Conservation (phyloP, 2,329 filamentous ascomycete species). For the Colletotrichum caudatum region DNA sequence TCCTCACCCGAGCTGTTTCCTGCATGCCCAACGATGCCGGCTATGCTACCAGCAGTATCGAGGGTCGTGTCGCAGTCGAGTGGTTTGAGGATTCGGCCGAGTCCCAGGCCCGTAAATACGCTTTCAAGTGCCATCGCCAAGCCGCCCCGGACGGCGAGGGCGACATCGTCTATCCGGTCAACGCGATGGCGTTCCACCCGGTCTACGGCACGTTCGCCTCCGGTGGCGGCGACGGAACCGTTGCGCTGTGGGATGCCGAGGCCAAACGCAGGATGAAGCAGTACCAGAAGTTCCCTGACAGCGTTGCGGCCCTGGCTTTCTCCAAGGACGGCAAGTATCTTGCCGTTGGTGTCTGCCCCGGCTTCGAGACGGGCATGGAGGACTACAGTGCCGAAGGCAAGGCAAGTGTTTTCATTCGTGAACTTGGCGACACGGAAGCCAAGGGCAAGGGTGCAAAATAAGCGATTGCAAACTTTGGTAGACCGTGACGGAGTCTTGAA, state of each 20-base stretch:
- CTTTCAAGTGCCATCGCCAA: slow-evolving; percentile 98
- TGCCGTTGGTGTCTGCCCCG: slow-evolving; percentile 84
- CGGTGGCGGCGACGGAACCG: slow-evolving; percentile 89
- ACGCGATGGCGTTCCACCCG: slow-evolving; percentile 89
- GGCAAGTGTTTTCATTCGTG: slow-evolving; percentile 83
- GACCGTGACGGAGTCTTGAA: slow-evolving; percentile 42
- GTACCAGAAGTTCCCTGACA: slow-evolving; percentile 86
- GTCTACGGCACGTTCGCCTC: slow-evolving; percentile 86
- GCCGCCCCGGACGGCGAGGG: slow-evolving; percentile 70
- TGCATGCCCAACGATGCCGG: slow-evolving; percentile 98
- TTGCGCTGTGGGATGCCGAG: slow-evolving; percentile 93
- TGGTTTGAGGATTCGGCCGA: slow-evolving; percentile 94
- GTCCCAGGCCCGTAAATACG: slow-evolving; percentile 93
- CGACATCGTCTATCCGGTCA: slow-evolving; percentile 92
- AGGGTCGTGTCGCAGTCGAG: slow-evolving; percentile 95
- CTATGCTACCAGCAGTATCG: slow-evolving; percentile 92
- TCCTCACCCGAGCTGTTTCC: slow-evolving; percentile 91
- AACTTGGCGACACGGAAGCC: slow-evolving; percentile 88
- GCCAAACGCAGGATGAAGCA: slow-evolving; percentile 91
- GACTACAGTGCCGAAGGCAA: slow-evolving; percentile 79
- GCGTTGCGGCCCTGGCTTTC: slow-evolving; percentile 82
- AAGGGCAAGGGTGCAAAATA: slow-evolving; percentile 84
- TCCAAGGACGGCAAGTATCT: slow-evolving; percentile 81
- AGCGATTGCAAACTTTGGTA: slow-evolving; percentile 32
- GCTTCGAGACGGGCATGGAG: slow-evolving; percentile 89